Base-by-base conservation (phyloP, 73 alveolate genomes). In the Effrenium voratum region DNA sequence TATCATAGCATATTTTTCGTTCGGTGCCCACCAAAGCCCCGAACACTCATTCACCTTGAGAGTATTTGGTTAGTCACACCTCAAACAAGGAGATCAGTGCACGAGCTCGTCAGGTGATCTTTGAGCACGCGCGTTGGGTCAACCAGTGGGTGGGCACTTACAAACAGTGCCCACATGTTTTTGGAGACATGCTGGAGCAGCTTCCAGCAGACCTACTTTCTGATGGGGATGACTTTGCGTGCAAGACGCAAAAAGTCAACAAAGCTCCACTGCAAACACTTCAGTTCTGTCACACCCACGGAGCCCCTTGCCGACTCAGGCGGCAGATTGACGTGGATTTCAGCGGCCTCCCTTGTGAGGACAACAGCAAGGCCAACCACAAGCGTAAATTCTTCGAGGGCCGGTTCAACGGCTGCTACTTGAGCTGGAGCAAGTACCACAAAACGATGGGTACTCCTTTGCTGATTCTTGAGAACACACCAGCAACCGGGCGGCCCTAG, bases 111-210 rank as follows among this genome's bases (percentile, higher is more conserved):
- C 93, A 84, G 45, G 79, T 30, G 38, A 52, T 84, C 28, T 43
- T 2, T 49, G 93, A 84, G 44, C 52, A 84, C 49, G 15, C 15
- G 57, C 1, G 30, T 16, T 84, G 93, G 93, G n/a, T 55, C 41
- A 40, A 49, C 15, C 55, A 52, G 24, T 84, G 93, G 93, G 36
- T n/a, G 2, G 50, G 44, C 2, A 49, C 50, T 3, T 50, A 19
- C 70, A 82, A 82, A 22, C 70, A 72, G 10, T 34, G 38, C 36
- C 93, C 92, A 3, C 92, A 81, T 12, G 92, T 81, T 1, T 81
- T 81, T 36, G 49, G 92, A 12, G 43, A 81, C 50, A 24, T 81
- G 73, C 40, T 47, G 12, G 38, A 47, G 34, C 49, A 19, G 43
- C 38, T 81, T 5, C 88, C 60, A 5, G 28, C 43, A 0, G 49